phyloP scores from a whole-genome alignment of 257 asterid genomes.

The Nicotiana sylvestris region DNA sequence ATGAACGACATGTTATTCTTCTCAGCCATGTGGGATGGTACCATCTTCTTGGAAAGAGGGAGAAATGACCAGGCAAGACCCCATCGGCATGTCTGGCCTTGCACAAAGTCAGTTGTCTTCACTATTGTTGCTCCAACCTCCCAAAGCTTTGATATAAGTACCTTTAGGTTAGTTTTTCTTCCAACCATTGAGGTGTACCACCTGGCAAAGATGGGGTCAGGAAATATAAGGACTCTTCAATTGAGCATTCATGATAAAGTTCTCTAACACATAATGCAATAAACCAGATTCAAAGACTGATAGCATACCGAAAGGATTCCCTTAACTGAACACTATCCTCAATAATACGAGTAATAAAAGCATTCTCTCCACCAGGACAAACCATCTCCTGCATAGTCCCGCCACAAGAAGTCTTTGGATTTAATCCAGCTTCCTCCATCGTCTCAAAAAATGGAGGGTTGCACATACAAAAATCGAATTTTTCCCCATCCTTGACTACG shows the following conservation, averaged over 20 bases:
- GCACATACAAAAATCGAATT: conserved; percentile 91
- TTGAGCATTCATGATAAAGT: not conserved
- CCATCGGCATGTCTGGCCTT: conserved; percentile 96
- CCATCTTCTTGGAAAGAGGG: conserved; percentile 42
- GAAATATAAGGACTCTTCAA: not conserved
- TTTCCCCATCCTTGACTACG: conserved; percentile 68
- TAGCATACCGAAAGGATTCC: conserved; percentile 55
- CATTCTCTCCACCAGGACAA: conserved; percentile 81
- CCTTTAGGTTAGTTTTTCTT: conserved; percentile 74
- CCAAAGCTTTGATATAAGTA: conserved; percentile 70
- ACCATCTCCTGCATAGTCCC: conserved; percentile 92
- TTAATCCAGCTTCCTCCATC: conserved; percentile 84
- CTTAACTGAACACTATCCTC: conserved; percentile 68
- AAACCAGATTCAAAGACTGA: not conserved
- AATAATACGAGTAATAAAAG: conserved; percentile 69
- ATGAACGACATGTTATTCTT: conserved; percentile 62
- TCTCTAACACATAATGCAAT: not conserved
- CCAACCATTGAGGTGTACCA: conserved; percentile 98
- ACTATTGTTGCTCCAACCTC: conserved; percentile 71
- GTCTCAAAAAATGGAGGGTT: conserved; percentile 94
- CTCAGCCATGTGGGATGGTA: conserved; percentile 35
- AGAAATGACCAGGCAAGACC: conserved; percentile 97
- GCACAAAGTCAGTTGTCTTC: conserved; percentile 91
- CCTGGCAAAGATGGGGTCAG: conserved; percentile 34
- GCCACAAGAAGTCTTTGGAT: conserved; percentile 95